Evolutionary conservation across 768 basidiomycete species (phyloP), one percentile per base, ranked within the genome.

Genomic region (Tremella yokohamensis): DNA sequence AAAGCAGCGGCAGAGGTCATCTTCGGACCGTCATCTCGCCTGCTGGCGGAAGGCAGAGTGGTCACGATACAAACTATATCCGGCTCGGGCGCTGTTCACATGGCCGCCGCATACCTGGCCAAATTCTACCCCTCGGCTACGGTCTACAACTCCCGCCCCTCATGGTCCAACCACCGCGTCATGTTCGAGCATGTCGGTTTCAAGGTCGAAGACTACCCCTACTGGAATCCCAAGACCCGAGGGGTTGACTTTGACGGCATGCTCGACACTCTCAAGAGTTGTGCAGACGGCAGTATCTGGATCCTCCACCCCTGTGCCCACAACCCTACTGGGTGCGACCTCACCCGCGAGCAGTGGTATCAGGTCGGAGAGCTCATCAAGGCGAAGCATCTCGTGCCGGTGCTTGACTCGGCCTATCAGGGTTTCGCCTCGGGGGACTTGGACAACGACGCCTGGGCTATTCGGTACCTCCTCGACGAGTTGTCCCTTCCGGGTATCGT

Each of bases 371-470:
- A 89, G 66, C 80, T 97, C 58, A 79, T 94, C 65, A 85, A 87
- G 64, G 63, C 89, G 80, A 88, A 84, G 80, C 84, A 85, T 63
- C 83, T 93, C 65, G 90, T 97, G 84, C 88, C 92, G 54, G 89
- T 97, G 84, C 96, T 98, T 76, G 96, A 99, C 79, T 96, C 96
- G 91, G 94, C 96, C 11, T 99, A 99, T 81, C 91, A 97, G 79
- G 96, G 96, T 49, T 99, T 99, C 76, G 94, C 96, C 40, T 96
- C 93, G 25, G 96, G 96, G 42, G 85, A 86, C 53, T 90, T 90
- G 62, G 77, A 84, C 62, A 84, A 84, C 52, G 96, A 99, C 70
- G 96, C 94, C 9, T 93, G 90, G 77, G 91, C 93, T 18, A 84
- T 94, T 54, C 89, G 96, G 62, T 84, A 94, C 80, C 97, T 99